Conservation (phyloP, 148 eudicot genomes). For the Linanthus parryae region DNA sequence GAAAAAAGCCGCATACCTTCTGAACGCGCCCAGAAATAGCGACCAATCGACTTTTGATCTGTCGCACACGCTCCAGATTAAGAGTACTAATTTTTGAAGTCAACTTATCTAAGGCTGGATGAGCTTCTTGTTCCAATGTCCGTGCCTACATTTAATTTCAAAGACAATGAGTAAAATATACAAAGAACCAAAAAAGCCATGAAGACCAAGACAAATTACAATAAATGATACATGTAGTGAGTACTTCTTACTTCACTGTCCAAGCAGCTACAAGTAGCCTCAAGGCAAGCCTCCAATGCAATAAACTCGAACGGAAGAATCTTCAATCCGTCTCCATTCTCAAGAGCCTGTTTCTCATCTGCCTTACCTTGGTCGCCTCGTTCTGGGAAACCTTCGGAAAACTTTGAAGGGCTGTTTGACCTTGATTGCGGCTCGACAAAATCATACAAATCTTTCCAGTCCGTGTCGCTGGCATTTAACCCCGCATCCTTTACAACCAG, state of each 20-base stretch:
- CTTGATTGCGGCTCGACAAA: constrained; percentile 53
- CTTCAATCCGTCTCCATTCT: constrained; percentile 64
- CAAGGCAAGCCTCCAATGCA: constrained; percentile 95
- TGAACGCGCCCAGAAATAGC: constrained; percentile 99
- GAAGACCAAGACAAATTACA: not conserved
- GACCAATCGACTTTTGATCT: constrained; percentile 94
- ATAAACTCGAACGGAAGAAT: constrained; percentile 96
- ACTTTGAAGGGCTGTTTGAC: constrained; percentile 49
- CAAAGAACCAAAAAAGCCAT: constrained; percentile 7
- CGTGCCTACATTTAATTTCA: constrained; percentile 53
- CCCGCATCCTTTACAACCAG: constrained; percentile 39
- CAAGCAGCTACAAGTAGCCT: constrained; percentile 90
- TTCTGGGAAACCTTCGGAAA: constrained; percentile 45
- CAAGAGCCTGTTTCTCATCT: constrained; percentile 54
- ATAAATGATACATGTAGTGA: not conserved
- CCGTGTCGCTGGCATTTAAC: constrained; percentile 36
- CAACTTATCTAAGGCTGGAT: constrained; percentile 96
- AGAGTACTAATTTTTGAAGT: constrained; percentile 95
- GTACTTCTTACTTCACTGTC: constrained; percentile 59
- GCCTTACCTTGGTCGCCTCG: constrained; percentile 36
- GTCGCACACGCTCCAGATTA: constrained; percentile 96
- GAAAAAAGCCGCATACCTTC: constrained; percentile 40
- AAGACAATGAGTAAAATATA: constrained; percentile 7
- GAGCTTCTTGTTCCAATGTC: constrained; percentile 98
- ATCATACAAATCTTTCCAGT: constrained; percentile 73